Base-by-base conservation (phyloP, 805 yeast species). In the Yamadazyma scolyti region DNA sequence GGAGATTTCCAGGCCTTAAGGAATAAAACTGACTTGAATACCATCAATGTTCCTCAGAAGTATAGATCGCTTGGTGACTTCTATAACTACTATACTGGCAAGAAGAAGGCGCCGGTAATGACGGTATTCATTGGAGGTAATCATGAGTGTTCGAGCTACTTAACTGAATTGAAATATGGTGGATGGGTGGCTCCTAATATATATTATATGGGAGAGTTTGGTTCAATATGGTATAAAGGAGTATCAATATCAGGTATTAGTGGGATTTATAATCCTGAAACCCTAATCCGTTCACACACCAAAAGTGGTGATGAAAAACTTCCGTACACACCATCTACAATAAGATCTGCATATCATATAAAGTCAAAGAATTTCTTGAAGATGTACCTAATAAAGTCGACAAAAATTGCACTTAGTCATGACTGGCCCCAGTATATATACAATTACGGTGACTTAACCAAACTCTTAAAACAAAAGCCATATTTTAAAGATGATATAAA, bases 121-220 rank as follows among this genome's bases (percentile, higher is more conserved):
- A 90, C 97, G 0, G 44, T 93, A 0, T 82, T 90, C 43, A 76
- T 93, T 24, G 97, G 98, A 3, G 98, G 98, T 0, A 93, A 93
- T 56, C 98, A 93, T 50, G 98, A 93, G 51, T 79, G 93, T 4
- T 84, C 94, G 36, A 76, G 79, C 37, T 85, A 83, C 51, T 50
- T 93, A 40, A 63, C 73, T 38, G 87, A 83, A 44, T 58, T 89
- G 36, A 75, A 74, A 37, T 73, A 70, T 52, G 98, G 98, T 9
- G 98, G 98, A 0, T 93, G 90, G 85, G 89, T 84, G 1, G 94
- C 95, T 1, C 85, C 87, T 1, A 79, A 82, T 40, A 85, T 93
- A 9, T 93, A 81, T 55, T 93, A 77, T 50, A 49, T 93, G 45
- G 98, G 98, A 0, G 75, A 76, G 25, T 73, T 80, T 12, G 86